Conservation (phyloP, 169 alveolate genomes). For the Plasmodium gonderi region DNA sequence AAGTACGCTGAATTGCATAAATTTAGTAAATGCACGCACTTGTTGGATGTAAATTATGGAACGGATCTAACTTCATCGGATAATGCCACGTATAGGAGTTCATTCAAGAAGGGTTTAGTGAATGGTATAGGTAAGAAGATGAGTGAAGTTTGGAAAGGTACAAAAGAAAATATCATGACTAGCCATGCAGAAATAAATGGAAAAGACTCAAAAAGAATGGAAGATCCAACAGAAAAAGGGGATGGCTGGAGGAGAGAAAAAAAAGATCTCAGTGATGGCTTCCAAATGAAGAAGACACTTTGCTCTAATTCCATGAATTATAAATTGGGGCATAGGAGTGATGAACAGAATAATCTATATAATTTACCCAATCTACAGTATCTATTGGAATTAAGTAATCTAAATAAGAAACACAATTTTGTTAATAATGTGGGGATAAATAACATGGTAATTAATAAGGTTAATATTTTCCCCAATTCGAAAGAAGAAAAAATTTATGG, state of each 20-base stretch:
- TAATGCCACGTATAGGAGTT: not conserved
- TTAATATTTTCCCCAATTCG: constrained; percentile 14
- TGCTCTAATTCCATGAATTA: not conserved
- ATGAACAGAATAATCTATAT: not conserved
- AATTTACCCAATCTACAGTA: not conserved
- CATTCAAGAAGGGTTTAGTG: not conserved
- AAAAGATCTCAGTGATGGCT: not conserved
- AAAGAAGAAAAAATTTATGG: constrained; percentile 4
- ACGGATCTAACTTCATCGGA: not conserved
- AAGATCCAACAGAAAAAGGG: not conserved
- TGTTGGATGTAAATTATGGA: not conserved
- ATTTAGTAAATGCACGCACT: not conserved
- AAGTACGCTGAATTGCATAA: not conserved
- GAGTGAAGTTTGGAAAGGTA: not conserved
- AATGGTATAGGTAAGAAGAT: not conserved
- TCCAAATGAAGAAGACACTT: not conserved
- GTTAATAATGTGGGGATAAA: constrained; percentile 56
- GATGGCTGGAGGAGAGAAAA: not conserved
- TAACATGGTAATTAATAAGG: constrained; percentile 65
- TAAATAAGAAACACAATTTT: constrained; percentile 3
- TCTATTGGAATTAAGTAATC: not conserved
- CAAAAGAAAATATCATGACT: not conserved
- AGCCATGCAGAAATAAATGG: not conserved
- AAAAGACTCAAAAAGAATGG: not conserved
- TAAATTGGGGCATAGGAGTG: not conserved